Percentiles rank a stretch among this genome's conserved stretches.
These are phyloP conservation scores for Hypoxylon sp. DNA, from an alignment of 2,329 filamentous ascomycete species.

Conservation along the genomic window DNA sequence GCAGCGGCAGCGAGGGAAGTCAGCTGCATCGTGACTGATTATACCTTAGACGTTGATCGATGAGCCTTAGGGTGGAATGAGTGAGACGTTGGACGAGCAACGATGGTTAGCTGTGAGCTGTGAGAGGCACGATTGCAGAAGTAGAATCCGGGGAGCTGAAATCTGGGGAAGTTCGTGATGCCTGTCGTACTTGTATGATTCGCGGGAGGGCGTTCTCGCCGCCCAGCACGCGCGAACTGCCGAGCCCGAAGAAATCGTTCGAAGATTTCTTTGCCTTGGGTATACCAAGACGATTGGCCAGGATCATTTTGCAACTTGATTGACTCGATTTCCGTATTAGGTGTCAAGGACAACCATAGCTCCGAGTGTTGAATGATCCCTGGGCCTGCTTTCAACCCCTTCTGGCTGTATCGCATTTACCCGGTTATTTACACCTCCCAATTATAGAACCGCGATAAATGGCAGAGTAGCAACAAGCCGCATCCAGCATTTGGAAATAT, in stretches of 20 bases:
- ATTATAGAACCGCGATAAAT: conserved; percentile 49
- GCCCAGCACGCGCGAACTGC: conserved; percentile 47
- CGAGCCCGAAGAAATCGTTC: conserved; percentile 46
- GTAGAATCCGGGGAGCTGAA: conserved; percentile 46
- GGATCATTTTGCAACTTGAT: conserved; percentile 46
- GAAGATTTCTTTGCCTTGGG: conserved; percentile 44
- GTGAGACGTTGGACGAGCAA: conserved; percentile 30
- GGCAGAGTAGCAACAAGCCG: conserved; percentile 45
- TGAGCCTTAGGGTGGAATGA: conserved; percentile 15
- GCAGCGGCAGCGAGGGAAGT: conserved; percentile 53
- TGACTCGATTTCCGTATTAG: conserved; percentile 50
- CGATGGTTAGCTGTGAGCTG: conserved; percentile 25
- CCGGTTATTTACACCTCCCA: conserved; percentile 52
- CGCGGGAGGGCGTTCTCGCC: conserved; percentile 38
- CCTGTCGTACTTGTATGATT: conserved; percentile 49
- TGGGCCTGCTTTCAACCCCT: conserved; percentile 44
- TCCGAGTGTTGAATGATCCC: conserved; percentile 51
- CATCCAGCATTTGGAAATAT: conserved; percentile 34
- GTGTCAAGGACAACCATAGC: conserved; percentile 42
- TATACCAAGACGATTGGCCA: conserved; percentile 45
- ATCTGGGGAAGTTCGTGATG: conserved; percentile 43
- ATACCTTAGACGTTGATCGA: conserved; percentile 27
- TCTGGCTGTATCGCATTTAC: conserved; percentile 54
- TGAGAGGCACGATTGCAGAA: conserved; percentile 39
- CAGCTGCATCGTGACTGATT: conserved; percentile 54